These are phyloP conservation scores for Stipa capillata DNA, from an alignment of 176 grass and related monocot species.

Conservation along the genomic window DNA sequence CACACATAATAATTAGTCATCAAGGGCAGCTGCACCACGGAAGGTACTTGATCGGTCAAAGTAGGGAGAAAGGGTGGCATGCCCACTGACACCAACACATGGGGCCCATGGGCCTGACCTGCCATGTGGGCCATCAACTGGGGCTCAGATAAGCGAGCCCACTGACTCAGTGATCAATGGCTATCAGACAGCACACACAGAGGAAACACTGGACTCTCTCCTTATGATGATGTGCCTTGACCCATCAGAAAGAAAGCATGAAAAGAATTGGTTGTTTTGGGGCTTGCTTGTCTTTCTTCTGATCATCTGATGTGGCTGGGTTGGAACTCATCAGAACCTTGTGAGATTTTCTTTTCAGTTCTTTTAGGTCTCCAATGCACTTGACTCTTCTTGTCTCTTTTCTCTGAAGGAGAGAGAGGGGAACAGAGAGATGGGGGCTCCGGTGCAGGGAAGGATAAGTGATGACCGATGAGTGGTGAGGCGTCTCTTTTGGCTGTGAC, in stretches of 20 bases:
- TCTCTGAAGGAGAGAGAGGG: not conserved
- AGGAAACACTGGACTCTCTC: conserved; percentile 4
- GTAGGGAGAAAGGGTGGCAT: not conserved
- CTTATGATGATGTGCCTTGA: conserved; percentile 9
- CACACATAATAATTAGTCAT: not conserved
- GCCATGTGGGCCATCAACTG: not conserved
- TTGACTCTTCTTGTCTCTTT: not conserved
- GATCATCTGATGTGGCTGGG: not conserved
- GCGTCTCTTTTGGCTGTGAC: conserved; percentile 16
- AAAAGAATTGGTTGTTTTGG: not conserved
- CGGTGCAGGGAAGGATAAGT: not conserved
- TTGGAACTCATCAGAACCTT: not conserved
- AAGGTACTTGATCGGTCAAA: conserved; percentile 33
- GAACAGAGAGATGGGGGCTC: not conserved
- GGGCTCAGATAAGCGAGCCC: conserved; percentile 21
- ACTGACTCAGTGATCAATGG: not conserved
- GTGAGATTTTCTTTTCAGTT: not conserved
- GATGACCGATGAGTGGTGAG: not conserved
- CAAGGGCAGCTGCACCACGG: not conserved
- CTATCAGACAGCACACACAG: not conserved
- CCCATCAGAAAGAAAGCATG: not conserved
- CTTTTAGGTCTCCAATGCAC: not conserved
- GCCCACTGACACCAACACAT: not conserved
- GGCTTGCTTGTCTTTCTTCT: not conserved
- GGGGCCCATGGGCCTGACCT: conserved; percentile 14